A percentile compares a stretch with the other conserved stretches of the same genome.
Conservation (phyloP, 441 rosid genomes). For the Adansonia madagascariensis region DNA sequence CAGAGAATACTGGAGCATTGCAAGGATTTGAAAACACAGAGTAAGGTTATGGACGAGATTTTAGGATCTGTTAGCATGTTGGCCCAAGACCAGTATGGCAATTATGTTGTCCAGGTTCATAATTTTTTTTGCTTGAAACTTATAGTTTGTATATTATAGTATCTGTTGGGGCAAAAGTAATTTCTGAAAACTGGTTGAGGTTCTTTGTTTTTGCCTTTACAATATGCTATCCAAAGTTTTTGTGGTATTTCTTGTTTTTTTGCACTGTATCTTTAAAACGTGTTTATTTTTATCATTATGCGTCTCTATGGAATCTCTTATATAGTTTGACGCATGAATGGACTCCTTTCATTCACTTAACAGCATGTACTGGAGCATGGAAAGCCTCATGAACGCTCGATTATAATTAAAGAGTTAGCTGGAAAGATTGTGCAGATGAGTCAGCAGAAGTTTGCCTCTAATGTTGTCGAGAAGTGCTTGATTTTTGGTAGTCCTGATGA, state of each 20-base stretch:
- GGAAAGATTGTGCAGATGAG: constrained; percentile 92
- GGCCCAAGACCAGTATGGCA: constrained; percentile 92
- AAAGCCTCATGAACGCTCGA: constrained; percentile 74
- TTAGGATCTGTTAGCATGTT: constrained; percentile 75
- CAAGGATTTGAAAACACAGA: constrained; percentile 44
- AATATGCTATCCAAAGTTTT: background rate
- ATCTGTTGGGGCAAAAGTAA: background rate
- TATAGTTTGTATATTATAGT: background rate
- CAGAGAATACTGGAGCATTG: constrained; percentile 73
- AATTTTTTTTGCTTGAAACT: constrained; percentile 13
- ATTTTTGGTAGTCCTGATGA: constrained; percentile 75
- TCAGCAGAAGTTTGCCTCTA: constrained; percentile 90
- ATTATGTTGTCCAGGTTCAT: constrained; percentile 87
- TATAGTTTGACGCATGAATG: constrained; percentile 1
- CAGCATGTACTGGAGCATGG: constrained; percentile 55
- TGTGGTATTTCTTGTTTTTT: background rate
- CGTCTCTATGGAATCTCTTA: background rate
- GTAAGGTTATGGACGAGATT: constrained; percentile 84
- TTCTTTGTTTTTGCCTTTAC: background rate
- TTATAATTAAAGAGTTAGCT: constrained; percentile 74
- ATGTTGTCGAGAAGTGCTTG: constrained; percentile 88
- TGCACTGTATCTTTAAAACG: background rate
- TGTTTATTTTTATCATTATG: background rate
- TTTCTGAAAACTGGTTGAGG: background rate
- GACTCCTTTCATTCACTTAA: constrained; percentile 26